Evolutionary conservation across 163 green algal species (phyloP).

Genomic region (Scenedesmus sp.): DNA sequence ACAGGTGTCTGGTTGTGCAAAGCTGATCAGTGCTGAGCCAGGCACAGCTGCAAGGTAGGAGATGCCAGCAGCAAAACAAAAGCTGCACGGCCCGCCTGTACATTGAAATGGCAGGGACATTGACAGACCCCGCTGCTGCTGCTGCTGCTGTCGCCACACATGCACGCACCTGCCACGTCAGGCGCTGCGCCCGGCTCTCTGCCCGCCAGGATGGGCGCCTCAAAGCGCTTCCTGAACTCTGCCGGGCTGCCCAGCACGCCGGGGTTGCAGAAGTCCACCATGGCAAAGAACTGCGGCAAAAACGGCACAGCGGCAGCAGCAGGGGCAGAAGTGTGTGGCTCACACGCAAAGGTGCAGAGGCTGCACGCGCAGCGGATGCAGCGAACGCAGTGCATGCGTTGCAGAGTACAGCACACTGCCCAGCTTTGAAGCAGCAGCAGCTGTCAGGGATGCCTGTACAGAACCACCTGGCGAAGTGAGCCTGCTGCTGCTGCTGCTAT

Average conservation of each 20-base stretch:
- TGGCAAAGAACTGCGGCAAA: conserved; percentile 81
- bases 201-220: conserved; percentile 93
- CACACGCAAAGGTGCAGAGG: no score
- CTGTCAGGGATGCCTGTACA: background rate
- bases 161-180: conserved; percentile 49
- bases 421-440: background rate
- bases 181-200: conserved; percentile 87
- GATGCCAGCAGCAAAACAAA: no score
- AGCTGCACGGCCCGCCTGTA: no score
- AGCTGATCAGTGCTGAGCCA: no score
- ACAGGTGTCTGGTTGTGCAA: no score
- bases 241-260: conserved; percentile 84
- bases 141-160: background rate
- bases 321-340: background rate
- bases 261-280: conserved; percentile 95
- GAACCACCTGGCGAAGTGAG: background rate
- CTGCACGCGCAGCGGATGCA: background rate
- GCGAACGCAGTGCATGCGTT: background rate
- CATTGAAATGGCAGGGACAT: no score
- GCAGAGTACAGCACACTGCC: background rate
- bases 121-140: no score
- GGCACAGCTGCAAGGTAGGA: no score
- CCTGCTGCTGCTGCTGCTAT: background rate
- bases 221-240: conserved; percentile 88
- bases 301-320: conserved; percentile 3